Evolutionary conservation across 768 basidiomycete genomes (phyloP).

Genomic region (Russula compacta): DNA sequence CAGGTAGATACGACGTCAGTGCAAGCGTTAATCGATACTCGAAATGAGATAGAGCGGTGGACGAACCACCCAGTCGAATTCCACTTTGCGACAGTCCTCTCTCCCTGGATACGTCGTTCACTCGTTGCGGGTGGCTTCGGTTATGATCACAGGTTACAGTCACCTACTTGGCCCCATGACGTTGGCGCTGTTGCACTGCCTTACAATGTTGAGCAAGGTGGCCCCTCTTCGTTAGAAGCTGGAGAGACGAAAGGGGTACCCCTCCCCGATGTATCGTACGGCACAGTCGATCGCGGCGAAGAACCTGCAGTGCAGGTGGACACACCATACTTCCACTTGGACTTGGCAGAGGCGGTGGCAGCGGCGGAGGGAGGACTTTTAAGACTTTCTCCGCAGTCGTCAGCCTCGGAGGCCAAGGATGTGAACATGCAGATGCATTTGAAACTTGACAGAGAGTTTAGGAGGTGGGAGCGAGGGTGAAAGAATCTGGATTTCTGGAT

Average conservation of each 20-base stretch:
- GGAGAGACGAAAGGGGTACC: background rate
- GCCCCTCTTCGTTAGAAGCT: slow-evolving; percentile 13
- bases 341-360: slow-evolving; percentile 25
- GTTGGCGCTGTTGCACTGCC: slow-evolving; percentile 75
- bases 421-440: background rate
- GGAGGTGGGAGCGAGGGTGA: background rate
- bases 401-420: background rate
- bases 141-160: slow-evolving; percentile 39
- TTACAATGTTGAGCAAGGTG: slow-evolving; percentile 36
- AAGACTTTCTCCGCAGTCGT: background rate
- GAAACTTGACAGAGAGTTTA: background rate
- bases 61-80: slow-evolving; percentile 75
- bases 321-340: slow-evolving; percentile 86
- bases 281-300: slow-evolving; percentile 7
- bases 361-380: slow-evolving; percentile 24
- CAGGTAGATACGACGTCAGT: slow-evolving; percentile 90
- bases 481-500: too few species aligned
- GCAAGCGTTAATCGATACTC: slow-evolving; percentile 85
- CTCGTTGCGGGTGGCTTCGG: slow-evolving; percentile 90
- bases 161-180: slow-evolving; percentile 38
- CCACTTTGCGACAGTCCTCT: slow-evolving; percentile 88
- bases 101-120: slow-evolving; percentile 89
- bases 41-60: slow-evolving; percentile 84
- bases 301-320: slow-evolving; percentile 35
- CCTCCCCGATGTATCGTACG: slow-evolving; percentile 9